Conservation (phyloP, 352 stramenopile genomes). For the Phytopythium montanum region DNA sequence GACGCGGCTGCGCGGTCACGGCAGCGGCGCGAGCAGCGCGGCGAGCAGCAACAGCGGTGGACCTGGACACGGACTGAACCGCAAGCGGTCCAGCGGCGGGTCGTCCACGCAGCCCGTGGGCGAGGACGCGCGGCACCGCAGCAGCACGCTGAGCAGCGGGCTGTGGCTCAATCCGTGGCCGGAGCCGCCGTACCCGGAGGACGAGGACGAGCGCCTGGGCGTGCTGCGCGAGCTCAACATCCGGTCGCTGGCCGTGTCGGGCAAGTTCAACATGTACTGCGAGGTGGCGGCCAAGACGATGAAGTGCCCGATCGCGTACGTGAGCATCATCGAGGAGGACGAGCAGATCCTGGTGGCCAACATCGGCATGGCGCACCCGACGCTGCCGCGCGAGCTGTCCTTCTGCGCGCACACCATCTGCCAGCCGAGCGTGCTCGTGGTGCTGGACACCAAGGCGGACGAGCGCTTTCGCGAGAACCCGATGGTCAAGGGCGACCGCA, state of each 20-base stretch:
- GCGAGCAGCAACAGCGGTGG: slow-evolving; percentile 19
- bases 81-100: slow-evolving; percentile 61
- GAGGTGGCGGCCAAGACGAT: slow-evolving; percentile 85
- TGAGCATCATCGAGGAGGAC: slow-evolving; percentile 84
- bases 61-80: slow-evolving; percentile 18
- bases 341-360: slow-evolving; percentile 83
- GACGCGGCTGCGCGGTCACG: slow-evolving; percentile 1
- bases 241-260: slow-evolving; percentile 56
- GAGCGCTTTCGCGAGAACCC: slow-evolving; percentile 85
- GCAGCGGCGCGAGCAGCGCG: slow-evolving; percentile 24
- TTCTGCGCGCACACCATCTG: slow-evolving; percentile 88
- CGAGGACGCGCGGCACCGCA: slow-evolving; percentile 29
- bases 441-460: slow-evolving; percentile 84
- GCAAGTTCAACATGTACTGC: slow-evolving; percentile 89
- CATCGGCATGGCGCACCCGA: slow-evolving; percentile 81
- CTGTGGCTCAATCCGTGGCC: slow-evolving; percentile 82
- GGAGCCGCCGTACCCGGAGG: slow-evolving; percentile 70
- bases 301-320: slow-evolving; percentile 84
- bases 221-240: slow-evolving; percentile 82
- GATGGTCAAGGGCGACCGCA: slow-evolving; percentile 79
- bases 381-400: slow-evolving; percentile 72
- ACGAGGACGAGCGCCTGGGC: slow-evolving; percentile 73
- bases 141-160: slow-evolving; percentile 54
- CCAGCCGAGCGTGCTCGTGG: slow-evolving; percentile 71
- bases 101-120: slow-evolving; percentile 33